Evolutionary conservation across 2,329 filamentous ascomycete genomes (phyloP), one percentile per base, ranked within the genome.

Genomic region (Microthyrium microscopicum): DNA sequence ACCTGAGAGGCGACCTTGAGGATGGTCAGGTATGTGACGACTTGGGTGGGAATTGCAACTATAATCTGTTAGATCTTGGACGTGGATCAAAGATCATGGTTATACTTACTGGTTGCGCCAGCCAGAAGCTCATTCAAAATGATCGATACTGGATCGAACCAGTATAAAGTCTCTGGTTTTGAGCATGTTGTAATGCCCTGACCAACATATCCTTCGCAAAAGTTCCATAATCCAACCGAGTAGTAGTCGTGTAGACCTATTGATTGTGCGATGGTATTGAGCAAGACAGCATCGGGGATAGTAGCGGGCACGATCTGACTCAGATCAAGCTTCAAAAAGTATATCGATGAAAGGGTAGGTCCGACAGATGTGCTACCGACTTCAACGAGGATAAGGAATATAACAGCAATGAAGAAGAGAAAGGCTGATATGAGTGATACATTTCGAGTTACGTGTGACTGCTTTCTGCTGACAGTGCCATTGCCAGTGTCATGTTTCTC

Each of bases 181-280:
- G 78, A 84, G 56, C 87, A 95, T 41, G 60, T 58, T 0, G 81
- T 87, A 40, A 89, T 73, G 24, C 80, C 80, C 55, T 76, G 63
- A 44, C 69, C 65, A 36, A 70, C 61, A 54, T 85, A 91, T 15
- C 85, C 85, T 53, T 92, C 81, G 55, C 87, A 95, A 53, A 78
- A 93, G 39, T 75, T 77, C 87, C 87, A 95, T 26, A 94, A 58
- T 5, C 85, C 85, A 19, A 92, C 79, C 46, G 84, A 79, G 55
- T 94, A 94, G 57, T 92, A 94, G 55, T 94, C 87, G 52, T 92
- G 83, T 31, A 94, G 65, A 20, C 85, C 87, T 34, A 94, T 63
- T 16, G 77, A 81, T 33, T 81, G 75, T 4, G 84, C 83, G 42
- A 93, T 84, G 29, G 75, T 83, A 60, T 92, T 92, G 24, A 92